Base-by-base conservation (phyloP, 2,329 filamentous ascomycete species). In the Claviceps maximensis region DNA sequence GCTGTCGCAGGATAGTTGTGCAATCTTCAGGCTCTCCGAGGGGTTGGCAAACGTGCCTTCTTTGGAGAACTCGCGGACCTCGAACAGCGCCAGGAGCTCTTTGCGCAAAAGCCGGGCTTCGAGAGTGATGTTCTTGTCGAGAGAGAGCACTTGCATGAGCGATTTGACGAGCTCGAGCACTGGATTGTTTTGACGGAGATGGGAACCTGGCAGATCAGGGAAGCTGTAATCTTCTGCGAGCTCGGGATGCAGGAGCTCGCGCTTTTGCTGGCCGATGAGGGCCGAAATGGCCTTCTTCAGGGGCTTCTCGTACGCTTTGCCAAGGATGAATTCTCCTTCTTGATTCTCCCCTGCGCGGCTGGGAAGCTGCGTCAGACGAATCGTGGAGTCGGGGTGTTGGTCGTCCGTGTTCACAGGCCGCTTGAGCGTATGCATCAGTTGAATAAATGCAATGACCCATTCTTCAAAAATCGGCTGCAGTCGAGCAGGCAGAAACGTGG, bases 401-500 rank as follows among this genome's bases (percentile, higher is more conserved):
- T 29, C 69, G 51, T 76, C 73, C 19, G 73, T 73, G 27, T 73
- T 72, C 1, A 69, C 68, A 0, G 86, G 84, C 6, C 83, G 80
- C 69, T 97, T 98, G 56, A 90, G 76, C 13, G 75, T 72, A 63
- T 96, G 90, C 90, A 98, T 96, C 52, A 96, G 76, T 59, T 95
- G 83, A 59, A 98, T 87, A 67, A 96, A 98, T 65, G 95, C 89
- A 15, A 95, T 82, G 3, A 96, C 82, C 89, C 90, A 96, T 60
- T 95, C 84, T 57, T 90, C 80, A 73, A 98, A 98, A 10, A 84
- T 79, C 0, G 85, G 78, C 62, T 97, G 90, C 49, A 98, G 75
- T 4, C 85, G 82, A 0, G 73, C 66, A 0, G 94, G 93, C 1
- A 98, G 71, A 66, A 96, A 96, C 1, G 88, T 90, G 47, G 83